Base-by-base conservation (phyloP, 2,329 filamentous ascomycete species). In the Monilinia fructigena region DNA sequence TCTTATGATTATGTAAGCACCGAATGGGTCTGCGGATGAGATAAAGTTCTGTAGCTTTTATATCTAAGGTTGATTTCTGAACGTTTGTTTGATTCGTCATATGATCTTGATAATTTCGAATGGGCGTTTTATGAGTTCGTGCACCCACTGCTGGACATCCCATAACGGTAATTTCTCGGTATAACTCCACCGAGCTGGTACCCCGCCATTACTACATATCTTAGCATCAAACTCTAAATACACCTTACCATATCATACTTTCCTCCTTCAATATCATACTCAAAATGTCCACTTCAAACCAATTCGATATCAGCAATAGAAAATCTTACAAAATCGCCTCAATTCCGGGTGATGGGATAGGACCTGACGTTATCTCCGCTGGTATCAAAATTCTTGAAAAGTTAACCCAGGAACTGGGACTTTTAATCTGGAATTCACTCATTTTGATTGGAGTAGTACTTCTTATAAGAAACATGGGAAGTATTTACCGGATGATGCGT, bases 291-390 rank as follows among this genome's bases (percentile, higher is more conserved):
- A 42, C 12, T 42, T 5, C 40, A 42, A 42, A 42, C 40, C 50
- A 28, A 52, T 12, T 4, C 4, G 16, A 18, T 2, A 5, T 23
- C 6, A 28, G 8, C 4, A 28, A 20, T 12, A 40, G 12, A 18
- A 62, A 53, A 12, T 38, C 47, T 10, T 84, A 84, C 74, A 80
- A 78, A 71, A 83, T 88, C 69, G 83, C 86, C 66, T 83, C 85
- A 31, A 86, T 89, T 68, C 83, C 86, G 10, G 85, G 84, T 18
- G 85, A 89, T 73, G 85, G 87, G 35, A 88, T 89, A 61, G 86
- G 87, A 38, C 80, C 81, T 2, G 86, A 89, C 74, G 86, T 89
- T n/a, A 81, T 88, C 42, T 78, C 81, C 38, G 85, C 85, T 2
- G 82, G 85, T 4, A 84, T 90, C 11, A 79, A 82, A 53, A 89